These are phyloP conservation scores for Citrus australasica DNA, from an alignment of 345 rosid genomes.

Conservation along the genomic window DNA sequence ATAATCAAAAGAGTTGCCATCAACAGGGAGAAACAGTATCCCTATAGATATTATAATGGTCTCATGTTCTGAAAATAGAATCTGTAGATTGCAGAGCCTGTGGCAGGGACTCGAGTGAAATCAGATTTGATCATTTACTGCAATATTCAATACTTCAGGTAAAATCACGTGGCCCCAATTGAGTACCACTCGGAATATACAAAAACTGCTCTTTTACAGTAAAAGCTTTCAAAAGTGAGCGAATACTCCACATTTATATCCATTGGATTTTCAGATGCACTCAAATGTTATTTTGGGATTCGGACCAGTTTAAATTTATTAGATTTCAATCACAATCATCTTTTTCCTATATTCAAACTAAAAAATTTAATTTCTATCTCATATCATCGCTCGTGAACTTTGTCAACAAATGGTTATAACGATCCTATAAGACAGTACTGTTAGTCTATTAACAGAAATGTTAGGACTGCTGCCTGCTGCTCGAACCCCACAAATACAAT, in stretches of 20 bases:
- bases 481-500: no score
- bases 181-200: conserved; percentile 8
- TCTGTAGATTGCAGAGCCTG: background rate
- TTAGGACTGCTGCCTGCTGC: no score
- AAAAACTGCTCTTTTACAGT: background rate
- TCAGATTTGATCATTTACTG: conserved; percentile 13
- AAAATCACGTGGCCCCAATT: conserved; percentile 23
- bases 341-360: no score
- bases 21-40: background rate
- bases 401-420: no score
- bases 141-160: background rate
- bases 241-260: background rate
- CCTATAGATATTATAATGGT: no score
- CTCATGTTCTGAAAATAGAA: background rate
- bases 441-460: no score
- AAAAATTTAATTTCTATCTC: no score
- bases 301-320: background rate
- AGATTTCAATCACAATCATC: no score
- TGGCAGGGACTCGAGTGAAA: background rate
- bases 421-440: no score
- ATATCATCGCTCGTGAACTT: no score
- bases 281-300: background rate
- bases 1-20: background rate
- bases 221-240: background rate
- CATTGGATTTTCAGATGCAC: conserved; percentile 17